Percentiles rank a stretch among this genome's conserved stretches.
Evolutionary conservation across 2,329 filamentous ascomycete species (phyloP).

Genomic region (Exophiala xenobiotica): DNA sequence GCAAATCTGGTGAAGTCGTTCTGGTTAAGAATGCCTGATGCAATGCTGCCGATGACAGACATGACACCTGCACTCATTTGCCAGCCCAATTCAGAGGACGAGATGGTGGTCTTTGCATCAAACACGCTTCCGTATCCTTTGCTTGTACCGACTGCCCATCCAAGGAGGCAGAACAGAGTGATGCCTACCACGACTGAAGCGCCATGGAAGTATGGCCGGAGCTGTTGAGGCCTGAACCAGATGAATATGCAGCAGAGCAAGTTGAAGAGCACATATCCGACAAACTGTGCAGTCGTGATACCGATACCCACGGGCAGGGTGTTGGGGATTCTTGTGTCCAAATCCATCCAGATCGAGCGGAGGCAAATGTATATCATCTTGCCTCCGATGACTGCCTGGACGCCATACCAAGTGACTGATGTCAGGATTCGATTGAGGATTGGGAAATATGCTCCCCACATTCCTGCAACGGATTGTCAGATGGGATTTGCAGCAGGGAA

Average conservation of each 20-base stretch:
- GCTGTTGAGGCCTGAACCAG: conserved; percentile 45
- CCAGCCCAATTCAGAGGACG: conserved; percentile 20
- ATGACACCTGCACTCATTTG: conserved; percentile 30
- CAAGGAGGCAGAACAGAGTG: conserved; percentile 15
- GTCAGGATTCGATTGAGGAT: conserved; percentile 31
- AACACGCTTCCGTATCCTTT: conserved; percentile 25
- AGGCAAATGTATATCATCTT: conserved; percentile 34
- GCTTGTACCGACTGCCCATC: conserved; percentile 25
- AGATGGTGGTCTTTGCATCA: conserved; percentile 8
- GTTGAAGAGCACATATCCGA: conserved; percentile 46
- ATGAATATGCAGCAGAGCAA: conserved; percentile 38
- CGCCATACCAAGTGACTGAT: conserved; percentile 33
- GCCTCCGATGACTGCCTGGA: conserved; percentile 50
- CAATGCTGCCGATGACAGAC: conserved; percentile 35
- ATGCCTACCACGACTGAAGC: conserved; percentile 31
- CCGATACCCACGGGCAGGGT: conserved; percentile 32
- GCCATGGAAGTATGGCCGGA: conserved; percentile 45
- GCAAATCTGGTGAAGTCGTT: conserved; percentile 41
- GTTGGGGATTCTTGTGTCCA: conserved; percentile 43
- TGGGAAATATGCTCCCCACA: conserved; percentile 40
- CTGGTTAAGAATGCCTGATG: conserved; percentile 36
- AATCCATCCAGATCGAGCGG: conserved; percentile 45
- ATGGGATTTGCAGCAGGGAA: not conserved
- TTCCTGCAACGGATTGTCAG: conserved; percentile 10
- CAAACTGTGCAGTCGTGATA: conserved; percentile 38